Evolutionary conservation across 164 flowering plant genomes (phyloP), one percentile per base, ranked within the genome.

Genomic region (Nymphaea colorata): DNA sequence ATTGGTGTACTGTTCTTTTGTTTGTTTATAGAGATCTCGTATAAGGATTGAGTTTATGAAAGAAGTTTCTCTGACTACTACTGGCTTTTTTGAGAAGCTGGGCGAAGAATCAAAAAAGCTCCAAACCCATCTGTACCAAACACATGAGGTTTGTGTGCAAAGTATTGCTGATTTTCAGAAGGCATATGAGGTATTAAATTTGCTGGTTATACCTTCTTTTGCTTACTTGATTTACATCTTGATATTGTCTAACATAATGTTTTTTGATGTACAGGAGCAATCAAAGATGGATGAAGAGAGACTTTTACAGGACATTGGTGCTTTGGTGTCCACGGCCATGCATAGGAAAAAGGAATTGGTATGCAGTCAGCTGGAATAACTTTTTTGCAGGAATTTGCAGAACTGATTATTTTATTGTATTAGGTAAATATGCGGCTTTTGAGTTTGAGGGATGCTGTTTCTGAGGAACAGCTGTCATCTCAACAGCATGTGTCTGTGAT

Each of bases 271-370:
- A 61, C 85, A 95, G 99, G 98, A 90, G 75, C 91, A 88, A 64
- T 83, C 96, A 64, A 82, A 75, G 75, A 75, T 83, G 42, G 96
- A 86, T 62, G 84, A 86, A 36, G 94, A 85, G 73, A 88, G 86
- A 73, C 96, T 95, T 70, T 80, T 90, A 73, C 87, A 87, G 71
- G 93, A 86, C 64, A 67, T 92, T 81, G 80, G 91, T 15, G 74
- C 63, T 65, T 73, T 92, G 47, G 88, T 90, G 8, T 79, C 88
- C 15, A 72, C 61, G 61, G 93, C 86, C 72, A 72, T 88, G 41
- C 79, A 72, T 66, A 86, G 90, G 10, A 97, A 95, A 69, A 80
- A 87, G 64, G 90, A 95, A 67, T 70, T 91, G 92, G 99, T 94
- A 45, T 68, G 85, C 66, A 62, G 7, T 61, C 17, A 17, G 3